Conservation (phyloP, 176 grass and related monocot species). For the Ampelocalamus luodianensis region DNA sequence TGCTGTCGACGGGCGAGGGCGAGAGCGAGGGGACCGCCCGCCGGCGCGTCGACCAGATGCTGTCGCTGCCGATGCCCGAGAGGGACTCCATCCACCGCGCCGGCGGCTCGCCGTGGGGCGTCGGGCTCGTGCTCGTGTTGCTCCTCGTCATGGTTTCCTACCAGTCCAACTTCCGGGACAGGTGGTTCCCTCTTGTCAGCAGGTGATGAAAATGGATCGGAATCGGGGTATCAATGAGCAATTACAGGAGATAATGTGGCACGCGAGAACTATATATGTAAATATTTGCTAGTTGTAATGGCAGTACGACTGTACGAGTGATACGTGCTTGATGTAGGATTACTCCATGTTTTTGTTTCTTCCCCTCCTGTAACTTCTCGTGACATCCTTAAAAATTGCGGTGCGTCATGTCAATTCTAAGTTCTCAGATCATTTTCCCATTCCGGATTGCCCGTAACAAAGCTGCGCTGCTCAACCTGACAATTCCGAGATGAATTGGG, state of each 20-base stretch:
- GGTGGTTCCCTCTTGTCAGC: conserved; percentile 64
- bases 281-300: not conserved
- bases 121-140: conserved; percentile 58
- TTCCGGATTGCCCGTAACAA: not conserved
- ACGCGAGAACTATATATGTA: not conserved
- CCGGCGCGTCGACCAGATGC: conserved; percentile 15
- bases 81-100: conserved; percentile 68
- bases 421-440: not conserved
- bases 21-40: not conserved
- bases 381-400: too few species aligned
- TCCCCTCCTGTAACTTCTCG: not conserved
- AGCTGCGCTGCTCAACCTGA: not conserved
- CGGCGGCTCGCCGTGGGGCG: conserved; percentile 74
- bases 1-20: conserved; percentile 40
- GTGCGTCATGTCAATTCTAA: too few species aligned
- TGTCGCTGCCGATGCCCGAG: conserved; percentile 56
- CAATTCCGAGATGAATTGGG: not conserved
- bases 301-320: not conserved
- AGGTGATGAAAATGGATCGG: conserved; percentile 21
- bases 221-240: not conserved
- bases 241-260: not conserved
- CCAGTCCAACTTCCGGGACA: conserved; percentile 70
- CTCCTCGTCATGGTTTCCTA: conserved; percentile 80
- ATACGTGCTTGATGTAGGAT: not conserved
- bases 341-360: not conserved